Conservation (phyloP, 2,329 filamentous ascomycete genomes). For the Botryotinia globosa region DNA sequence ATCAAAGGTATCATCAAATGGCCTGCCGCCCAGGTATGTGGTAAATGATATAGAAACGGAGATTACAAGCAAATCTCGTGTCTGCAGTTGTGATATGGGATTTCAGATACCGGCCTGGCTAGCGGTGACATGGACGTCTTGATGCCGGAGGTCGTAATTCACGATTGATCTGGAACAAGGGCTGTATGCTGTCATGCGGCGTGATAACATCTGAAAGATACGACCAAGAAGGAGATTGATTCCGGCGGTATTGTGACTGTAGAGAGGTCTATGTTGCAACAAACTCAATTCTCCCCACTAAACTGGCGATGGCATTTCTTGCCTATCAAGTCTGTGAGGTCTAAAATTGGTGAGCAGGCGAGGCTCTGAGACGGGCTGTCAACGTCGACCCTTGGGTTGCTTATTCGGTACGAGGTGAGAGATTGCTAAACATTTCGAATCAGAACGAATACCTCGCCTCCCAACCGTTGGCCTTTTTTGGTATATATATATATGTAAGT, state of each 20-base stretch:
- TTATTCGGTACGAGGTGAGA: neutral
- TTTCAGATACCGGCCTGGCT: neutral
- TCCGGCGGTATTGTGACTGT: neutral
- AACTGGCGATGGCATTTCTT: no score
- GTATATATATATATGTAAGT: slow-evolving; percentile 1
- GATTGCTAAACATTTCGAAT: neutral
- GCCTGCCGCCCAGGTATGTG: neutral
- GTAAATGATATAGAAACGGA: neutral
- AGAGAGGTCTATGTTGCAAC: neutral
- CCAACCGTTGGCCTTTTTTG: neutral
- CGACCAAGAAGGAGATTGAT: neutral
- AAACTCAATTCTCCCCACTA: no score
- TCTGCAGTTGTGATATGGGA: neutral
- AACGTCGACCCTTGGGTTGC: neutral
- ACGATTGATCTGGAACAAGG: neutral
- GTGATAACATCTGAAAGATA: neutral
- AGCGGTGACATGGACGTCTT: neutral
- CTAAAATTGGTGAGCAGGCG: neutral
- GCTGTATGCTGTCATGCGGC: neutral
- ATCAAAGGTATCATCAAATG: neutral
- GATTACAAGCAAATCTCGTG: neutral
- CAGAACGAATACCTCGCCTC: neutral
- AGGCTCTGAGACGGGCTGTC: neutral
- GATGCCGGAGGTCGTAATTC: neutral
- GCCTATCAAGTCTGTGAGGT: neutral